A percentile compares a stretch with the other conserved stretches of the same genome.
Evolutionary conservation across 331 rosid genomes (phyloP).

Genomic region (Malus hybrid): DNA sequence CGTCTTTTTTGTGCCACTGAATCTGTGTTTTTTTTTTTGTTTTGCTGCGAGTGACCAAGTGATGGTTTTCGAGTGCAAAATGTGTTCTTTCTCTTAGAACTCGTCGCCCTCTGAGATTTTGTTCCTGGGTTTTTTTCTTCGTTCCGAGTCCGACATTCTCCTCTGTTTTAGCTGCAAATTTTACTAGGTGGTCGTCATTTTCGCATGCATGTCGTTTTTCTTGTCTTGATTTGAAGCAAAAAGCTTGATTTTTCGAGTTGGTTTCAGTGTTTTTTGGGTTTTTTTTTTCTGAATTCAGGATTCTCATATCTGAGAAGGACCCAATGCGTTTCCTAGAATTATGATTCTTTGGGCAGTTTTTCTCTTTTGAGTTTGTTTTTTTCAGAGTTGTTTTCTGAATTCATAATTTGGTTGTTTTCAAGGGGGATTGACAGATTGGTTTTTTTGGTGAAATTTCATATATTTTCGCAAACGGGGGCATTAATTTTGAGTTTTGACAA

Average conservation of each 20-base stretch:
- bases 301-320: neutral
- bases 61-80: neutral
- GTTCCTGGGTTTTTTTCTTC: neutral
- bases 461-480: neutral
- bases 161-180: neutral
- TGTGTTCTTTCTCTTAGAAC: neutral
- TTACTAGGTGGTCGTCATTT: neutral
- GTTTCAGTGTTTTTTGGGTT: constrained; percentile 6
- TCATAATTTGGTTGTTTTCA: neutral
- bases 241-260: neutral
- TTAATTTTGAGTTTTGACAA: constrained; percentile 15
- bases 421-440: neutral
- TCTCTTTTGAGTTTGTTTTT: neutral
- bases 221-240: neutral
- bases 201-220: constrained; percentile 24
- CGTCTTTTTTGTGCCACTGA: neutral
- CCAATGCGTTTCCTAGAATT: neutral
- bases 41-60: neutral
- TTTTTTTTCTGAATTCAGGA: neutral
- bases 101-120: neutral
- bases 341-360: constrained; percentile 5
- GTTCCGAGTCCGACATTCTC: neutral
- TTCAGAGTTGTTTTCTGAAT: neutral
- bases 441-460: constrained; percentile 11
- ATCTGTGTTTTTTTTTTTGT: neutral